phyloP scores from a whole-genome alignment of 176 grass and related monocot species.

The Hsuehochloa calcarea region DNA sequence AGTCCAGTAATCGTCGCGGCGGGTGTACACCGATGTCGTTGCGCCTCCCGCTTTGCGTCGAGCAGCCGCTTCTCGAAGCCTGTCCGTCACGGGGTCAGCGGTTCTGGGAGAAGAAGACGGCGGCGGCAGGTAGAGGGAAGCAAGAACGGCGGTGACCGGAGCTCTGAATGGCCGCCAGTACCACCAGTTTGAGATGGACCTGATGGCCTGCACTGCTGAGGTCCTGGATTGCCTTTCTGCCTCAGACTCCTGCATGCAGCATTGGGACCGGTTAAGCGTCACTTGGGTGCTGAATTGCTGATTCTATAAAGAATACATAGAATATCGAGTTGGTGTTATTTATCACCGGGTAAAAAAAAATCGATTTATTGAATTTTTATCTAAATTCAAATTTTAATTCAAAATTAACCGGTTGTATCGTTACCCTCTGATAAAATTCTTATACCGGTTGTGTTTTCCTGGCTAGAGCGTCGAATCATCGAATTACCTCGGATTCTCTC shows the following conservation, averaged over 20 bases:
- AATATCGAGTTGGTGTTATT: no score
- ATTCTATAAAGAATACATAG: no score
- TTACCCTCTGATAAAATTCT: no score
- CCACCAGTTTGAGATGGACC: constrained; percentile 85
- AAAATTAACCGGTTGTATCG: no score
- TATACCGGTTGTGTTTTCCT: no score
- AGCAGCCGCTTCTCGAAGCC: constrained; percentile 62
- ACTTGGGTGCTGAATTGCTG: no score
- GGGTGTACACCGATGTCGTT: not conserved
- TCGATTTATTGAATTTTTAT: no score
- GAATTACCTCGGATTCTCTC: constrained; percentile 59
- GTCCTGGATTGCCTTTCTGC: constrained; percentile 40
- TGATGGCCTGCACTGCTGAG: constrained; percentile 67
- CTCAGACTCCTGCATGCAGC: constrained; percentile 55
- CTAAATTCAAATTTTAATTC: no score
- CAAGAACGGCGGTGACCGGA: constrained; percentile 22
- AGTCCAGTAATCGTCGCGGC: constrained; percentile 69
- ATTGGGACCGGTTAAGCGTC: not conserved
- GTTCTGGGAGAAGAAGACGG: not conserved
- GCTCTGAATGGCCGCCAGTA: constrained; percentile 62
- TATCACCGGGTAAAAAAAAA: no score
- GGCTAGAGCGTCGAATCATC: no score
- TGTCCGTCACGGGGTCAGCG: constrained; percentile 32
- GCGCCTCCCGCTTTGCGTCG: constrained; percentile 45
- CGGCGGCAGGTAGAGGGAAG: constrained; percentile 31